phyloP scores from a whole-genome alignment of 345 rosid genomes.

The Salix exigua region DNA sequence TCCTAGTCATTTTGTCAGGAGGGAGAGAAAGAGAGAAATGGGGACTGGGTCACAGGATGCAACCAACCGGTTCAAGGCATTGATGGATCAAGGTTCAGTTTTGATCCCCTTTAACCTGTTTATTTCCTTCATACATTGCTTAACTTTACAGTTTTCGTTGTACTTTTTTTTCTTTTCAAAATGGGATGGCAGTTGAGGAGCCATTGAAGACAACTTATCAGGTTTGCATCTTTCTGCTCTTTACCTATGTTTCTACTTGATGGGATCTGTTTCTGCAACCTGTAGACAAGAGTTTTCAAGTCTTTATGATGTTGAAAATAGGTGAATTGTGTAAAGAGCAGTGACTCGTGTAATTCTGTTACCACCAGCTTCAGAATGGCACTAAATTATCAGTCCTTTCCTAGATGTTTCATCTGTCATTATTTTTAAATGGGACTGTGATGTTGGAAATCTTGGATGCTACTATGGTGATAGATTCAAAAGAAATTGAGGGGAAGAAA shows the following conservation, averaged over 20 bases:
- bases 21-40: constrained; percentile 22
- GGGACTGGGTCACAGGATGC: constrained; percentile 47
- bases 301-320: neutral
- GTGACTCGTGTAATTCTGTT: neutral
- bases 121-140: neutral
- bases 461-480: neutral
- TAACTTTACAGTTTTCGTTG: neutral
- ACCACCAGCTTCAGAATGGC: neutral
- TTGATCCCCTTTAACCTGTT: neutral
- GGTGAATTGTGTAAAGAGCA: neutral
- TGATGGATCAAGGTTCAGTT: constrained; percentile 48
- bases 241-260: neutral
- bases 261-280: constrained; percentile 19
- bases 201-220: constrained; percentile 48
- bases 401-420: neutral
- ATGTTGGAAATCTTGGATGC: neutral
- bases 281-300: neutral
- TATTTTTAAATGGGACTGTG: neutral
- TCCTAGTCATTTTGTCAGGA: neutral
- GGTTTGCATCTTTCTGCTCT: constrained; percentile 32
- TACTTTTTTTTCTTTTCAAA: neutral
- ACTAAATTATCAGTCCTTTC: neutral
- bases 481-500: neutral
- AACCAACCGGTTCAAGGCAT: constrained; percentile 42
- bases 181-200: constrained; percentile 54